Percentiles rank a stretch among this genome's conserved stretches.
Evolutionary conservation across 257 asterid species (phyloP).

Genomic region (Lycium ferocissimum): DNA sequence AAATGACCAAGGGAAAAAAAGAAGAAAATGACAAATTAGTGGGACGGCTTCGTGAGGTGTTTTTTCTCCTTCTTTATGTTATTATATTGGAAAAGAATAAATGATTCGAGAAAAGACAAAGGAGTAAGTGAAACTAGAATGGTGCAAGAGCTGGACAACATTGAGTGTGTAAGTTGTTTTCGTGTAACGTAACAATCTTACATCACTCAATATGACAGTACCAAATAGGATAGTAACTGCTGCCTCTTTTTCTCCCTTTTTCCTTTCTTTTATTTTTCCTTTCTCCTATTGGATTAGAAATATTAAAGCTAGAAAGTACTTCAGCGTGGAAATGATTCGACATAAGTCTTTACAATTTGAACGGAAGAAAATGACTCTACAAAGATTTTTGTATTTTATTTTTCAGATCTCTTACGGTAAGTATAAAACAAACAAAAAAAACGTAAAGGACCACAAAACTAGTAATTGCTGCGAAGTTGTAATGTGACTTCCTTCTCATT

Average conservation of each 20-base stretch:
- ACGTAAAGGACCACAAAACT: not conserved
- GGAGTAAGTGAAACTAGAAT: not conserved
- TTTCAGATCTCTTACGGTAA: too few relatives aligned
- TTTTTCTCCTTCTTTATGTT: not conserved
- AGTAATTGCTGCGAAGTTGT: not conserved
- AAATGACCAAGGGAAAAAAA: too few relatives aligned
- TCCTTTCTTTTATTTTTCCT: not conserved
- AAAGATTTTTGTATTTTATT: too few relatives aligned
- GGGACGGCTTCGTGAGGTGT: not conserved
- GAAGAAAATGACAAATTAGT: not conserved
- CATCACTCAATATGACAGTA: not conserved
- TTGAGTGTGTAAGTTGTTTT: not conserved
- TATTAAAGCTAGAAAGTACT: too few relatives aligned
- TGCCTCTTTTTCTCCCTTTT: not conserved
- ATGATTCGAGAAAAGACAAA: not conserved
- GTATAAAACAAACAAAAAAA: too few relatives aligned
- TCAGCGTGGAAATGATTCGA: too few relatives aligned
- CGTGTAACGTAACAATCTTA: not conserved
- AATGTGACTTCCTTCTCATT: not conserved
- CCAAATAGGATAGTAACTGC: not conserved
- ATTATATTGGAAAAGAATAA: not conserved
- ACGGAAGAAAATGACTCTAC: too few relatives aligned
- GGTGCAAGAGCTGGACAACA: not conserved
- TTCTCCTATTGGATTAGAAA: too few relatives aligned
- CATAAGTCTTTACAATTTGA: too few relatives aligned